Evolutionary conservation across 768 basidiomycete species (phyloP).

Genomic region (Rossbeevera mucosa): DNA sequence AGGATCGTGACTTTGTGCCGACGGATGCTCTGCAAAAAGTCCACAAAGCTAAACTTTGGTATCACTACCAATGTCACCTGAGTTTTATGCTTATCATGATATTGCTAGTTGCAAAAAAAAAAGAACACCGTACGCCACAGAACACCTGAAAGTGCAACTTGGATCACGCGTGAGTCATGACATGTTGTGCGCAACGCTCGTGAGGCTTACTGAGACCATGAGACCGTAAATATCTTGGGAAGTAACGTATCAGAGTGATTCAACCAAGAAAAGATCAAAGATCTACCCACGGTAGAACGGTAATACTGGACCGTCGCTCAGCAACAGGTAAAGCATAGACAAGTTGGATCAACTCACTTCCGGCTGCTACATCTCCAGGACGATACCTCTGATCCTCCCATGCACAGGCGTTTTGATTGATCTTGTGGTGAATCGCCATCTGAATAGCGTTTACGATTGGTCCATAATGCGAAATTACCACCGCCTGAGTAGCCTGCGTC

Average conservation of each 20-base stretch:
- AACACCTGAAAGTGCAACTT: conserved; percentile 54
- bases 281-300: conserved; percentile 54
- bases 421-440: conserved; percentile 46
- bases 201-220: conserved; percentile 44
- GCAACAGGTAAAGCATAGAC: not conserved
- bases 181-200: not conserved
- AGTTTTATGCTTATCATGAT: conserved; percentile 4
- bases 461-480: conserved; percentile 60
- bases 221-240: conserved; percentile 56
- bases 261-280: not conserved
- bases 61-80: conserved; percentile 56
- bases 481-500: conserved; percentile 41
- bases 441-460: conserved; percentile 65
- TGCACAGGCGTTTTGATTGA: conserved; percentile 36
- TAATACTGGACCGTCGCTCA: conserved; percentile 37
- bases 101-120: not conserved
- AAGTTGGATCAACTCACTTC: conserved; percentile 39
- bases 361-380: conserved; percentile 55
- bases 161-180: conserved; percentile 5
- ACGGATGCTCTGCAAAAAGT: conserved; percentile 58
- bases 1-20: conserved; percentile 55
- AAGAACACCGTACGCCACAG: conserved; percentile 39
- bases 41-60: conserved; percentile 57
- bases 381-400: conserved; percentile 38
- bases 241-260: conserved; percentile 10